A percentile compares a stretch with the other conserved stretches of the same genome.
phyloP scores from a whole-genome alignment of 202 grass and related monocot genomes.

The Panicum virgatum region DNA sequence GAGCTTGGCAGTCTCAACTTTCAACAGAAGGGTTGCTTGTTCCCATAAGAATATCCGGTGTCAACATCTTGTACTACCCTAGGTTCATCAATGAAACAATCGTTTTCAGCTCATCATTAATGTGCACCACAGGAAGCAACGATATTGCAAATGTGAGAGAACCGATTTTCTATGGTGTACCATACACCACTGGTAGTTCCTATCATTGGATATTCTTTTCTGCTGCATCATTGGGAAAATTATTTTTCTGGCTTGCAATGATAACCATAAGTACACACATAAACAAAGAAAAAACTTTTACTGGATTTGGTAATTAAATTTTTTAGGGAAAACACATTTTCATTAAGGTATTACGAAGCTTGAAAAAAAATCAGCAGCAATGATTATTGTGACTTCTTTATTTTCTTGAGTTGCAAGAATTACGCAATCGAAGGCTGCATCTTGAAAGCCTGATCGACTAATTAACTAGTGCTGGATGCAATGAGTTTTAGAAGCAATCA shows the following conservation, averaged over 20 bases:
- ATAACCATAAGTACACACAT: neutral
- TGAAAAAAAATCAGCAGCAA: neutral
- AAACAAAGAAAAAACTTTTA: neutral
- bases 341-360: neutral
- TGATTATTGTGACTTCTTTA: neutral
- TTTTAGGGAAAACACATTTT: neutral
- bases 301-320: neutral
- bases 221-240: constrained; percentile 4
- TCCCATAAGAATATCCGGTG: constrained; percentile 30
- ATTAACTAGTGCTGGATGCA: neutral
- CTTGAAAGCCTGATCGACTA: constrained; percentile 3
- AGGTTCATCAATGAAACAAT: constrained; percentile 29
- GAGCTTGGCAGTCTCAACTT: constrained; percentile 1
- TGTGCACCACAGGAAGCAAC: constrained; percentile 54
- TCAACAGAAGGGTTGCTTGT: constrained; percentile 16
- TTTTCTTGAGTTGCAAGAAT: neutral
- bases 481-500: constrained; percentile 6
- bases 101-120: constrained; percentile 49
- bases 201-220: neutral
- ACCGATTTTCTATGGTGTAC: constrained; percentile 28
- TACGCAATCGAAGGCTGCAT: neutral
- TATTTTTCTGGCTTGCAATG: constrained; percentile 1
- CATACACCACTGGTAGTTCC: constrained; percentile 19
- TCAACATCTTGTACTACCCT: constrained; percentile 30
- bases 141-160: constrained; percentile 11